Evolutionary conservation across 108 stramenopile genomes (phyloP), one percentile per base, ranked within the genome.

Genomic region (Skeletonema marinoi): DNA sequence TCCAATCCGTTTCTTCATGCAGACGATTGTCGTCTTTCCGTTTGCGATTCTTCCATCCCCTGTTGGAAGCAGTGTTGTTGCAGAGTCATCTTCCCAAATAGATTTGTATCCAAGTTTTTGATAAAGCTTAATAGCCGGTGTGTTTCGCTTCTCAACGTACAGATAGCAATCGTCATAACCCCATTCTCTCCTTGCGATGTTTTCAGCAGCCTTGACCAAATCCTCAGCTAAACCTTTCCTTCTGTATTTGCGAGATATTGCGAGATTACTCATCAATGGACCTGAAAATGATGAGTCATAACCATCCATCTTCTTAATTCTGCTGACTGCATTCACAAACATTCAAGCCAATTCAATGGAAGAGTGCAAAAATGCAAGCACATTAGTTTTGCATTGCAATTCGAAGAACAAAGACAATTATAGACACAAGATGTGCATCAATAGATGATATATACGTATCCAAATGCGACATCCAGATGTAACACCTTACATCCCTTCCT

Each of bases 191-290:
- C 82, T 77, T 6, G 81, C 89, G 11, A 91, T 59, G 8, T 74
- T 65, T 87, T 95, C 94, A 11, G 83, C 80, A 32, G 85, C 85
- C 6, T 66, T 70, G 13, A 95, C 91, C 64, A 95, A 59, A 32
- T 88, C 78, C 71, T 89, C 92, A 7, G 88, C 94, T 30, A 95
- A 71, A 0, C 94, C 94, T 38, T 71, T 86, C 64, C 92, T 78
- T 39, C 94, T 79, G 42, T 78, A 91, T 21, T 81, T 60, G 10
- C 81, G 77, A 6, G 85, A 66, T n/a, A 95, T 85, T 39, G 89
- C 92, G 29, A 93, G 78, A 66, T 95, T 93, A 68, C 77, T 79
- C 94, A 93, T 93, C 30, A 93, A 63, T 44, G 94, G 94, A 3
- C 80, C 89, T 12, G 36, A 30, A 51, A 66, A 65, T 19, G 61